A percentile compares a stretch with the other conserved stretches of the same genome.
Evolutionary conservation across 441 rosid genomes (phyloP).

Genomic region (Dalechampia spathulata): DNA sequence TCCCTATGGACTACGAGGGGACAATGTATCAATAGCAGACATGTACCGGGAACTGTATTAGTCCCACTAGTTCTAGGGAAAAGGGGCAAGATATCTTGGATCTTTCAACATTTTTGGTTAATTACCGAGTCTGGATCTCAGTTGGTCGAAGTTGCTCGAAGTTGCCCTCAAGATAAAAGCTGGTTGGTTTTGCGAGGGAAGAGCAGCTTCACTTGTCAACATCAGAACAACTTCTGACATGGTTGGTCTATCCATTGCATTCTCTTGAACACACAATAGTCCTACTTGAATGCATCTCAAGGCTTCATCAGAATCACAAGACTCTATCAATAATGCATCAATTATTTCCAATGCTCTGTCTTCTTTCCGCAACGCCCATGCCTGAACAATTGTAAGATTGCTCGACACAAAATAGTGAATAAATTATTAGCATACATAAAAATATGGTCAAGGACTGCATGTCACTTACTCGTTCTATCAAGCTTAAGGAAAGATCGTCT

Average conservation of each 20-base stretch:
- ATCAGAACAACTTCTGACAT: slow-evolving; percentile 28
- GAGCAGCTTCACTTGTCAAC: slow-evolving; percentile 23
- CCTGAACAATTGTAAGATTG: slow-evolving; percentile 7
- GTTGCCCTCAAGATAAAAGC: slow-evolving; percentile 3
- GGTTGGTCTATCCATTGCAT: slow-evolving; percentile 34
- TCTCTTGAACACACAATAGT: slow-evolving; percentile 33
- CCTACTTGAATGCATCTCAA: slow-evolving; percentile 34
- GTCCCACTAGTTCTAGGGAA: too few relatives aligned
- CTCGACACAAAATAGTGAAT: neutral
- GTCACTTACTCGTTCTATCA: slow-evolving; percentile 25
- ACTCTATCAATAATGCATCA: slow-evolving; percentile 19
- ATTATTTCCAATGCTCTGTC: slow-evolving; percentile 22
- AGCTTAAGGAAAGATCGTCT: slow-evolving; percentile 14
- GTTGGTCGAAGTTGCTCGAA: too few relatives aligned
- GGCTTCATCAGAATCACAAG: slow-evolving; percentile 16
- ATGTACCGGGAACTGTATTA: too few relatives aligned
- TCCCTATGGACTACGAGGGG: too few relatives aligned
- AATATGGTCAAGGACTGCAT: too few relatives aligned
- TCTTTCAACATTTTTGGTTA: too few relatives aligned
- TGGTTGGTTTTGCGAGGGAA: slow-evolving; percentile 14
- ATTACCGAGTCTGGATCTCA: too few relatives aligned
- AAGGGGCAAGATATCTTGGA: too few relatives aligned
- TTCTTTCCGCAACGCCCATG: slow-evolving; percentile 41
- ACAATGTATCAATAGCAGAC: too few relatives aligned
- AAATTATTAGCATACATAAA: neutral